Evolutionary conservation across 2,329 filamentous ascomycete species (phyloP), one percentile per base, ranked within the genome.

Genomic region (Phoma sp.): DNA sequence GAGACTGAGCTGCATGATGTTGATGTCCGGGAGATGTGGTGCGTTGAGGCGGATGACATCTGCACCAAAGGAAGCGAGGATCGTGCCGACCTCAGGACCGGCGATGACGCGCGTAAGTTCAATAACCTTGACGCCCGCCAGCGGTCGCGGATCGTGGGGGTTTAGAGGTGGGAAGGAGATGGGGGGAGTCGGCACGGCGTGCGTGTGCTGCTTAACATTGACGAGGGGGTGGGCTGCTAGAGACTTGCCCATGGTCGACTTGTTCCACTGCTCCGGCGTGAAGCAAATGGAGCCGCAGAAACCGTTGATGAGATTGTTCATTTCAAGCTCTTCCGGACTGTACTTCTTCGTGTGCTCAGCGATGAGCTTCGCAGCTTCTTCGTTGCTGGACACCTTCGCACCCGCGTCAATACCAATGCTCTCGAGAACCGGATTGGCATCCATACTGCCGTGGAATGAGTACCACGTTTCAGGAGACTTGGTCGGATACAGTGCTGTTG

Each of bases 401-500:
- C 45, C 62, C 0, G 74, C 69, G 46, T 80, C 69, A 44, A 84
- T 74, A 4, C 79, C 80, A 38, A 83, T 77, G n/a, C 78, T 76
- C 24, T 71, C 62, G 1, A 84, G 73, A 0, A 79, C 78, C 2
- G 76, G 73, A 2, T 67, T 64, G 0, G 80, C 77, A 32, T 81
- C 66, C 39, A 84, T 71, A 0, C 78, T 82, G 5, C 82, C 82
- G 48, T 84, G 80, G 0, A 84, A 71, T 10, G 80, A 80, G 62
- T 81, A 84, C 78, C 79, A 82, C 0, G 77, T 74, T 0, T 74
- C 71, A 0, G 57, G 52, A 31, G 79, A 69, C n/a, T 73, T 77
- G 0, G 82, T 84, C 7, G 77, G 78, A 57, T 83, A 84, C 2
- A 63, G 29, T 6, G 51, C 62, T 7, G 61, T 63, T 7, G 62